Percentiles rank a stretch among this genome's conserved stretches.
These are phyloP conservation scores for Backusella tarrabulga DNA, from an alignment of 192 early-diverging fungal species.

Conservation along the genomic window DNA sequence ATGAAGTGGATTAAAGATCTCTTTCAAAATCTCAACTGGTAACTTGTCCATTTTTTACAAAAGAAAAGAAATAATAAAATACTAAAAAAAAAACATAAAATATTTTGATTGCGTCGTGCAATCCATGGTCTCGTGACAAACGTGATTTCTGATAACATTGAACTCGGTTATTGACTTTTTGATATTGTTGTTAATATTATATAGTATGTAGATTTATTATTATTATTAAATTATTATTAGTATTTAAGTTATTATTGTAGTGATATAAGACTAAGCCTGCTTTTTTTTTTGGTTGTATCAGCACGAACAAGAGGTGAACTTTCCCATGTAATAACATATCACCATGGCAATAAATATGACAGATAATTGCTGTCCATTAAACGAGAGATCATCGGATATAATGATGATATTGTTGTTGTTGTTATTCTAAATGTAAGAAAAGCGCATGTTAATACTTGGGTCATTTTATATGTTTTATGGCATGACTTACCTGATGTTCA, in stretches of 20 bases:
- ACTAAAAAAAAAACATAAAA: background rate
- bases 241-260: background rate
- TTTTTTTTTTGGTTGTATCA: background rate
- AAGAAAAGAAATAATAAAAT: background rate
- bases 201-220: background rate
- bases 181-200: background rate
- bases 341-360: conserved; percentile 40
- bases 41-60: background rate
- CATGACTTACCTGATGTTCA: conserved; percentile 20
- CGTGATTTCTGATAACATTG: too few species aligned
- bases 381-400: conserved; percentile 38
- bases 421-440: background rate
- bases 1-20: background rate
- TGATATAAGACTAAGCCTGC: background rate
- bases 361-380: conserved; percentile 40
- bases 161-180: too few species aligned
- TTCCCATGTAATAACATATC: conserved; percentile 39
- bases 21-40: background rate
- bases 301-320: conserved; percentile 21
- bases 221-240: background rate
- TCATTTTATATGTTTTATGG: background rate
- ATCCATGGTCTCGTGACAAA: background rate
- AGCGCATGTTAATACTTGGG: background rate
- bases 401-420: conserved; percentile 39
- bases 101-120: background rate